Base-by-base conservation (phyloP, 1,284 basidiomycete genomes). In the Leccinum subrobustum region DNA sequence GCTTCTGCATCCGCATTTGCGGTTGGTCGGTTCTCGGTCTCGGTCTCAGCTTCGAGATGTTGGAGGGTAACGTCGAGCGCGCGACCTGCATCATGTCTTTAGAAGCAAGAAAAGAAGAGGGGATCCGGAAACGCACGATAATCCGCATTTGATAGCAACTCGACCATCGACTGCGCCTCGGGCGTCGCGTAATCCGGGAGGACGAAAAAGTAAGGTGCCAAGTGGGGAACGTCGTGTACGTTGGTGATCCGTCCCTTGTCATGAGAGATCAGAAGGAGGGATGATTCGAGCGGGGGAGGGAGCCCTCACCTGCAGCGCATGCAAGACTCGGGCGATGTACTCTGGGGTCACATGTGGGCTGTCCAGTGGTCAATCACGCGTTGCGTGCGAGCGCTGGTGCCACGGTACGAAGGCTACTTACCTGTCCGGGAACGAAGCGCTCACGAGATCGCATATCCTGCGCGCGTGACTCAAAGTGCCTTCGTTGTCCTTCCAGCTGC, bases 191-290 rank as follows among this genome's bases (percentile, higher is more conserved):
- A 81, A 59, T 87, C 77, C 0, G 92, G 92, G 6, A 85, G 81
- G 20, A 83, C 70, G 72, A 94, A 96, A 75, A 95, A 87, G 73
- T 88, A 95, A 0, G 88, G 83, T 0, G 85, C 88, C 16, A 87
- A 76, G 1, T 70, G 68, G 0, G 89, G 82, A 52, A 95, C 81
- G 61, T 95, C 91, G 48, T 80, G 77, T 39, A 95, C 71, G 52
- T 86, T 88, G 6, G 81, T 81, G 3, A 91, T 76, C 20, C 93
- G 87, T 42, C 90, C 86, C 89, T 93, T 0, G 9, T 31, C 16
- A 9, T 12, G 39, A 42, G 8, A 18, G 6, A 50, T 52, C 11
- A n/a, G 29, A 33, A 29, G 0, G 25, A 4, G 7, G 47, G 8
- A 12, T 48, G 20, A 25, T 29, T 4, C 3, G 50, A 18, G 50